Base-by-base conservation (phyloP, 2,329 filamentous ascomycete species). In the Fusarium acutatum region DNA sequence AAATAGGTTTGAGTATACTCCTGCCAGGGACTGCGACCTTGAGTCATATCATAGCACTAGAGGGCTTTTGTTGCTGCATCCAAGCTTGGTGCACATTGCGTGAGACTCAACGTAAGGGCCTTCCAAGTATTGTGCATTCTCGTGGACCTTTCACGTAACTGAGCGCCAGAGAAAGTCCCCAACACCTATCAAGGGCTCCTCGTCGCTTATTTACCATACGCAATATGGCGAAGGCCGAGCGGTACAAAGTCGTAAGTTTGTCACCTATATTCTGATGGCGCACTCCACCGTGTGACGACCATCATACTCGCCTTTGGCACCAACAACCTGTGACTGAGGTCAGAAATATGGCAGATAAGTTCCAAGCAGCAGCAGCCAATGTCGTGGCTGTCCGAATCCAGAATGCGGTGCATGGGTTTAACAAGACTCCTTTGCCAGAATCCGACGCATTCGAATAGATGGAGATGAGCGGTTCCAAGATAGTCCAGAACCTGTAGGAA, bases 1-100 rank as follows among this genome's bases (percentile, higher is more conserved):
- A n/a, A n/a, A n/a, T n/a, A 13, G 4, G 7, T n/a, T 32, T 32
- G 7, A 4, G 28, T 32, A 11, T 28, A 28, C 10, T 22, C 26
- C 26, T 18, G 1, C 13, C 4, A 14, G 8, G 22, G 7, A 22
- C 8, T 46, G 26, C 5, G 8, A 46, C 13, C 12, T 32, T 49
- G 20, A 1, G 6, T n/a, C 10, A n/a, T n/a, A 17, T 3, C 14
- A n/a, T 5, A 4, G 22, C 28, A 17, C 20, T 9, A 4, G 28
- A n/a, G 28, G 8, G 5, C 2, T 18, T 3, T 4, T n/a, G 3
- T 4, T 49, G 28, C 28, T 9, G 3, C 20, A n/a, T 18, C 4
- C 7, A 17, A 47, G 26, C 4, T 47, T 7, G 28, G 12, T 15
- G 44, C 6, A 13, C 26, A 30, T 46, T 14, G 7, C 8, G 1